phyloP scores from a whole-genome alignment of 31 red algal genomes.

The Endocladia muricata region DNA sequence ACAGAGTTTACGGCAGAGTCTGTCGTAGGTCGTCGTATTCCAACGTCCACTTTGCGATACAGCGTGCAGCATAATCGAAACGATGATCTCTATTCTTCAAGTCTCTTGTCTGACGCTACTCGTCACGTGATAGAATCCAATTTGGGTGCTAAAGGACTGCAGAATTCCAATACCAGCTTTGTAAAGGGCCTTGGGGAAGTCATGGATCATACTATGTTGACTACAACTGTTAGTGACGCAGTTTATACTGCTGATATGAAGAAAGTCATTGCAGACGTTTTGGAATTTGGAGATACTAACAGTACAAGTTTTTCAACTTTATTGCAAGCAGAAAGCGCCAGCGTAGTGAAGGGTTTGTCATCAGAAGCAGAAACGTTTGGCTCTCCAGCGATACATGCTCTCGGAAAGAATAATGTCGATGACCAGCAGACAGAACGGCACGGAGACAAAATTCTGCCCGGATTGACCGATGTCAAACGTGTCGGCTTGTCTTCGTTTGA shows the following conservation, averaged over 20 bases:
- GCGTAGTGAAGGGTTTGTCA: background rate
- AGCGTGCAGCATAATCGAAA: background rate
- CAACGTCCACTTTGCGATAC: background rate
- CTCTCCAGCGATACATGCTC: background rate
- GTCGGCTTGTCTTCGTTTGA: conserved; percentile 27
- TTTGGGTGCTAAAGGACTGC: background rate
- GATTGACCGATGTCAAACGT: conserved; percentile 5
- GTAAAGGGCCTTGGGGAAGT: background rate
- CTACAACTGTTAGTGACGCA: background rate
- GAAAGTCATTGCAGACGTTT: background rate
- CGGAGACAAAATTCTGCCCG: background rate
- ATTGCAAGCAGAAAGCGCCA: conserved; percentile 4
- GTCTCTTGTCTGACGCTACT: background rate
- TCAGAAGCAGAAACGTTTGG: background rate
- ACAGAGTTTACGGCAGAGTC: background rate
- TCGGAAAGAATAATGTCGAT: background rate
- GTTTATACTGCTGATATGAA: background rate
- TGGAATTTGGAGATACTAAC: background rate
- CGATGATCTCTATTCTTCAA: background rate
- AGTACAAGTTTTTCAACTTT: background rate
- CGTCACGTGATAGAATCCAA: background rate
- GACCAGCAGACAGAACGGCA: background rate
- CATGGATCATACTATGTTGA: background rate
- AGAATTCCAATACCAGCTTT: background rate
- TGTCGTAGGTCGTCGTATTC: background rate